These are phyloP conservation scores for Homolaphlyctis polyrhiza DNA, from an alignment of 371 early-diverging fungal species.

Conservation along the genomic window DNA sequence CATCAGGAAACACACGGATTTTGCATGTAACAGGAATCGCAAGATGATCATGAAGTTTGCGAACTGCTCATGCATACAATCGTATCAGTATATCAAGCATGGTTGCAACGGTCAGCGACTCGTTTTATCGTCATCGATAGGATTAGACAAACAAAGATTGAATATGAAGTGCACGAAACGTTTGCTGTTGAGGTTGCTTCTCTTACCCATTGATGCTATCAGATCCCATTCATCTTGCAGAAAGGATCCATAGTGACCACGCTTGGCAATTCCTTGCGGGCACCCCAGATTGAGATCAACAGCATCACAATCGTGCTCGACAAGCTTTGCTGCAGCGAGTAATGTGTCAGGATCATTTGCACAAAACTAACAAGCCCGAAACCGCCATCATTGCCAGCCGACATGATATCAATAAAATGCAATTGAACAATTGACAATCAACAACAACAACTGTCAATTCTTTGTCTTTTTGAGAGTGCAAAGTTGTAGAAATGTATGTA, in stretches of 20 bases:
- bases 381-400: conserved; percentile 2
- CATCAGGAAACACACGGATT: conserved; percentile 89
- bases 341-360: conserved; percentile 92
- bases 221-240: conserved; percentile 92
- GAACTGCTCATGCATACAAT: conserved; percentile 48
- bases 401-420: background rate
- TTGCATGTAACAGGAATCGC: conserved; percentile 97
- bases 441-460: too few relatives aligned
- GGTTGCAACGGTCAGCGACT: background rate
- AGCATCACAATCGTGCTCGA: conserved; percentile 87
- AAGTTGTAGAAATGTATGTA: too few relatives aligned
- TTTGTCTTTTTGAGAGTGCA: too few relatives aligned
- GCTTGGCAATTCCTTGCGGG: conserved; percentile 92
- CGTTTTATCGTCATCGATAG: background rate
- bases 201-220: conserved; percentile 51
- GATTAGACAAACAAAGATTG: background rate
- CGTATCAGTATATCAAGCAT: conserved; percentile 8
- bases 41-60: conserved; percentile 71
- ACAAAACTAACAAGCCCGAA: conserved; percentile 90
- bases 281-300: conserved; percentile 99
- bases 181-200: too few relatives aligned
- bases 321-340: conserved; percentile 77
- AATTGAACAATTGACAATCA: too few relatives aligned
- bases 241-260: conserved; percentile 95
- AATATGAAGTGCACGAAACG: too few relatives aligned